Percentiles rank a stretch among this genome's conserved stretches.
phyloP scores from a whole-genome alignment of 768 basidiomycete genomes.

The Daedaleopsis sinensis region DNA sequence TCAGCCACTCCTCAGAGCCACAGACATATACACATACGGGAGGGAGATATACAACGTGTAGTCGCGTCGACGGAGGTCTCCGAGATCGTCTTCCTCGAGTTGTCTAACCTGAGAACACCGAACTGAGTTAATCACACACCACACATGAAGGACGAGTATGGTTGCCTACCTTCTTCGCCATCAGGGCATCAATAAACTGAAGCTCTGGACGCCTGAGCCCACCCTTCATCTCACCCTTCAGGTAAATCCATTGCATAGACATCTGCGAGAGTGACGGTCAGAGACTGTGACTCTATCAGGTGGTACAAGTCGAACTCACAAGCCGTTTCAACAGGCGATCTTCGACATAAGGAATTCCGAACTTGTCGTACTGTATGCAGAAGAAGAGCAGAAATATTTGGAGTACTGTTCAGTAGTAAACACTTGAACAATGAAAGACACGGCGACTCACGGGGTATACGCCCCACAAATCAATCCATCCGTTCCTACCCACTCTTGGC shows the following conservation, averaged over 20 bases:
- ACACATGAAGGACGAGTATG: not conserved
- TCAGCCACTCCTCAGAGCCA: no score
- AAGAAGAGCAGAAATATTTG: no score
- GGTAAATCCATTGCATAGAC: not conserved
- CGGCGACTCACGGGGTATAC: slow-evolving; percentile 5
- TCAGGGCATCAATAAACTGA: slow-evolving; percentile 8
- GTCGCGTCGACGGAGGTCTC: slow-evolving; percentile 3
- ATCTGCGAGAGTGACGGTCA: not conserved
- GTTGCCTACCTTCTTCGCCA: slow-evolving; percentile 6
- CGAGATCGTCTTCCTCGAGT: slow-evolving; percentile 2
- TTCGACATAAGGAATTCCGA: not conserved
- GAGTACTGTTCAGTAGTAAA: not conserved
- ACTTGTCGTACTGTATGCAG: not conserved
- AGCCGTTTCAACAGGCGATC: not conserved
- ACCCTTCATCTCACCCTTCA: not conserved
- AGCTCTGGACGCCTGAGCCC: not conserved
- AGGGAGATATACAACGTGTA: slow-evolving; percentile 8
- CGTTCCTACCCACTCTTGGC: not conserved
- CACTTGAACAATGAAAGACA: not conserved
- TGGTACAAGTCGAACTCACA: not conserved
- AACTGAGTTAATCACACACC: not conserved
- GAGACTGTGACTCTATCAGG: not conserved
- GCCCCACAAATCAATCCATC: slow-evolving; percentile 11
- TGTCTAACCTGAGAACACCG: not conserved
- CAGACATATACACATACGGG: not conserved